phyloP scores from a whole-genome alignment of 2,329 filamentous ascomycete genomes.

The Ophiobolus disseminans region DNA sequence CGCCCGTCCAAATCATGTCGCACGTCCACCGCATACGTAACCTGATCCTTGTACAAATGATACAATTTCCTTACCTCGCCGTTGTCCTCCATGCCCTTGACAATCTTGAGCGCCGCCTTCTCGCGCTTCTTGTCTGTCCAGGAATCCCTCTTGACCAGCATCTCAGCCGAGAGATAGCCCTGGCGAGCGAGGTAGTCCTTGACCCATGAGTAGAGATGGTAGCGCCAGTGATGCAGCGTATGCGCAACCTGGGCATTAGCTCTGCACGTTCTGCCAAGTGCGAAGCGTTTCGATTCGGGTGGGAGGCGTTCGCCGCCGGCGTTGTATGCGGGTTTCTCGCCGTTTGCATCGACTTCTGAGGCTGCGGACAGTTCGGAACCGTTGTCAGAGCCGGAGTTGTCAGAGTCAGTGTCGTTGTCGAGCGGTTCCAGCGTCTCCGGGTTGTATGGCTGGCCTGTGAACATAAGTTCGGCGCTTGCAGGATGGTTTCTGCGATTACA shows the following conservation, averaged over 20 bases:
- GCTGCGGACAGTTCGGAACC: slow-evolving; percentile 34
- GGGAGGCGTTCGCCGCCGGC: slow-evolving; percentile 36
- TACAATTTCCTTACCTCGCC: slow-evolving; percentile 69
- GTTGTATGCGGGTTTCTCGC: slow-evolving; percentile 36
- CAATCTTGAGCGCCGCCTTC: slow-evolving; percentile 67
- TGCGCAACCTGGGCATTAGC: slow-evolving; percentile 74
- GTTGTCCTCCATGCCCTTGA: slow-evolving; percentile 67
- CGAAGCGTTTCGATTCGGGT: slow-evolving; percentile 37
- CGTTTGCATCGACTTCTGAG: slow-evolving; percentile 25
- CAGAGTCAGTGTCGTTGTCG: slow-evolving; percentile 48
- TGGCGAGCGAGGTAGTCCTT: slow-evolving; percentile 65
- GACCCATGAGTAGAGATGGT: slow-evolving; percentile 75
- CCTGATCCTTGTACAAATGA: slow-evolving; percentile 67
- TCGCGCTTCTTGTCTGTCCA: slow-evolving; percentile 66
- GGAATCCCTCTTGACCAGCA: slow-evolving; percentile 66
- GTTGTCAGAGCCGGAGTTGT: slow-evolving; percentile 26
- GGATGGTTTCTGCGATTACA: slow-evolving; percentile 75
- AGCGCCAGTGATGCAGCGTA: slow-evolving; percentile 76
- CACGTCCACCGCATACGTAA: slow-evolving; percentile 49
- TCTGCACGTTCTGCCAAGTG: slow-evolving; percentile 57
- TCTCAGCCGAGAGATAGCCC: slow-evolving; percentile 64
- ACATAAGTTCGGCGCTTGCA: slow-evolving; percentile 68
- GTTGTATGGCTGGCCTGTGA: slow-evolving; percentile 72
- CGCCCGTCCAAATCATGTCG: slow-evolving; percentile 35
- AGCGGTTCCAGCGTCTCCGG: slow-evolving; percentile 71